A percentile compares a stretch with the other conserved stretches of the same genome.
Conservation (phyloP, 805 yeast species). For the Isabelozyma pseudorhagii region DNA sequence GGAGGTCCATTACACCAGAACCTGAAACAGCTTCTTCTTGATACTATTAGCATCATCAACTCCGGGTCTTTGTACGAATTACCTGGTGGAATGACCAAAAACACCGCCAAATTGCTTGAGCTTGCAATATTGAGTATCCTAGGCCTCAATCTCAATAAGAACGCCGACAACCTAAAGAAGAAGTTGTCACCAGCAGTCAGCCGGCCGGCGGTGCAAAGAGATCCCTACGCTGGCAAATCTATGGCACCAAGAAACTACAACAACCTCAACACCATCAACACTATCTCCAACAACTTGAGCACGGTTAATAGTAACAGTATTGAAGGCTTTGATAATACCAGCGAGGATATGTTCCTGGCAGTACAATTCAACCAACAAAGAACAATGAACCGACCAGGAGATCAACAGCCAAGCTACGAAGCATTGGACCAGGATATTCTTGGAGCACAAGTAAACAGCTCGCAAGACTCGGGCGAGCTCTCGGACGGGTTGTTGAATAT, state of each 20-base stretch:
- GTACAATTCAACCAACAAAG: not conserved
- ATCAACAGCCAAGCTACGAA: not conserved
- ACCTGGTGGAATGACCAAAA: conserved; percentile 60
- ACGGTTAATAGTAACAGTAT: not conserved
- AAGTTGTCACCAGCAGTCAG: conserved; percentile 14
- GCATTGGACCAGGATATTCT: not conserved
- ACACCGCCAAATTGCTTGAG: conserved; percentile 56
- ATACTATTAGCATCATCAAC: conserved; percentile 48
- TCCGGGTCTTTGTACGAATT: conserved; percentile 49
- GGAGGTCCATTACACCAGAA: conserved; percentile 80
- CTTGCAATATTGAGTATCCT: conserved; percentile 59
- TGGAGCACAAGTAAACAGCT: not conserved
- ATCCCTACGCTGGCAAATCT: conserved; percentile 3
- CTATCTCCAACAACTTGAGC: not conserved
- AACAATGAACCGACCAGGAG: not conserved
- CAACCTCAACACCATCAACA: conserved; percentile 2
- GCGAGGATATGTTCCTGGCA: not conserved
- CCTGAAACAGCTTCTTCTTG: conserved; percentile 54
- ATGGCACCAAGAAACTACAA: not conserved
- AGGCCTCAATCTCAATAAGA: conserved; percentile 42
- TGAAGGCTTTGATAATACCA: not conserved
- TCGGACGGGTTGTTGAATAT: conserved; percentile 17
- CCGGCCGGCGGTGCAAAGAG: conserved; percentile 22
- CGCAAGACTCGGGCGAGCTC: not conserved
- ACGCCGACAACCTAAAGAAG: conserved; percentile 9